phyloP scores from a whole-genome alignment of 2,329 filamentous ascomycete species.

The Botrytis sinoallii region DNA sequence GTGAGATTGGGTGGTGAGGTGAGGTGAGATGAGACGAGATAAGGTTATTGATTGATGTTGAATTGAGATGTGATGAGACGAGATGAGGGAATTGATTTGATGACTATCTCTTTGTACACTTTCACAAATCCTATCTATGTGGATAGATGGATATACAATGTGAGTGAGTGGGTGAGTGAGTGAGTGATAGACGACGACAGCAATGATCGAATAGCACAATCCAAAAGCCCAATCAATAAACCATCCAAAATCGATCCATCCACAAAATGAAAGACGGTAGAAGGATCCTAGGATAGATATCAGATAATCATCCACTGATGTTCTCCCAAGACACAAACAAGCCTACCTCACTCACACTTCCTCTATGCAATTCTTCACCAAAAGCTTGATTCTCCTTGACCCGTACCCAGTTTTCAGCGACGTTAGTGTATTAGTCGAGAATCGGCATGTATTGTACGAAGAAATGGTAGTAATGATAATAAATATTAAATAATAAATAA shows the following conservation, averaged over 20 bases:
- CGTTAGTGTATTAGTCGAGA: neutral
- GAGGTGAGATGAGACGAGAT: conserved; percentile 23
- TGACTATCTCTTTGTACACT: neutral
- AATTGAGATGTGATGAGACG: neutral
- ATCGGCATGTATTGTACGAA: neutral
- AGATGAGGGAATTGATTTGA: neutral
- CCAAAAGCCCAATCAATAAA: neutral
- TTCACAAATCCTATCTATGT: neutral
- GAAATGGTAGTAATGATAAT: neutral
- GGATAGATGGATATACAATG: neutral
- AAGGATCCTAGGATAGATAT: neutral
- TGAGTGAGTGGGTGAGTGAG: neutral
- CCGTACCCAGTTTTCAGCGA: neutral
- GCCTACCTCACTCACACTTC: neutral
- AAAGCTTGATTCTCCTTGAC: neutral
- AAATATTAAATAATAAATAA: neutral
- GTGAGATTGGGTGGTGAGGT: conserved; percentile 32
- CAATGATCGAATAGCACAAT: neutral
- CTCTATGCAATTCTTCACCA: neutral
- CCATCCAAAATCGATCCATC: neutral
- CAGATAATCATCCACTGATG: neutral
- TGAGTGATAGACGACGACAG: neutral
- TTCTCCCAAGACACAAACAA: neutral
- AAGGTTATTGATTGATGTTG: no score
- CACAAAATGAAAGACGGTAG: neutral